A percentile compares a stretch with the other conserved stretches of the same genome.
Evolutionary conservation across 2,329 filamentous ascomycete species (phyloP).

Genomic region (Bipolaris cookei): DNA sequence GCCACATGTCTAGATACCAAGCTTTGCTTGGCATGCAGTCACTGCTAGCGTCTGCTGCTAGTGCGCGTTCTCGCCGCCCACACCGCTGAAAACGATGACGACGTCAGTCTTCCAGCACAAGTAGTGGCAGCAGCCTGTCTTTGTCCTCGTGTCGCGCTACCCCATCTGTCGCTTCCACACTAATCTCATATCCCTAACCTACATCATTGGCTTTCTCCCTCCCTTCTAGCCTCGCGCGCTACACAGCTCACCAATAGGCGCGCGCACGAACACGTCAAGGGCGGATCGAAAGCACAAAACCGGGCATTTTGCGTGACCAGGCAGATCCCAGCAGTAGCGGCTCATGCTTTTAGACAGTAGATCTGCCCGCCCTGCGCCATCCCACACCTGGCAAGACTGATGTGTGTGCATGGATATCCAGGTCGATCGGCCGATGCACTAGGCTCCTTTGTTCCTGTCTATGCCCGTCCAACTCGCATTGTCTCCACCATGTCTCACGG

Average conservation of each 20-base stretch:
- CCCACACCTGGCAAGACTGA: slow-evolving; percentile 2
- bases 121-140: background rate
- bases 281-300: slow-evolving; percentile 2
- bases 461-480: background rate
- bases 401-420: slow-evolving; percentile 4
- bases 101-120: slow-evolving; percentile 8
- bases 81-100: slow-evolving; percentile 18
- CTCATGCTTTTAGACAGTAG: slow-evolving; percentile 7
- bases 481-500: background rate
- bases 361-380: slow-evolving; percentile 26
- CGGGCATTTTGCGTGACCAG: slow-evolving; percentile 8
- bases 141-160: slow-evolving; percentile 3
- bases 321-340: slow-evolving; percentile 4
- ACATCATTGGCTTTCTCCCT: slow-evolving; percentile 1
- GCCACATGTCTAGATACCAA: slow-evolving; percentile 12
- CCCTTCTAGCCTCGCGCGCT: slow-evolving; percentile 1
- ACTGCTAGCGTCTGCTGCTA: slow-evolving; percentile 1
- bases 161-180: slow-evolving; percentile 4
- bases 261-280: slow-evolving; percentile 1
- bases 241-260: slow-evolving; percentile 5
- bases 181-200: background rate
- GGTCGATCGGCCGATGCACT: slow-evolving; percentile 13
- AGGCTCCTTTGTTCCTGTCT: slow-evolving; percentile 3
- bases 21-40: slow-evolving; percentile 10
- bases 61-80: slow-evolving; percentile 7